Evolutionary conservation across 306 rosid genomes (phyloP), one percentile per base, ranked within the genome.

Genomic region (Cicer arietinum): DNA sequence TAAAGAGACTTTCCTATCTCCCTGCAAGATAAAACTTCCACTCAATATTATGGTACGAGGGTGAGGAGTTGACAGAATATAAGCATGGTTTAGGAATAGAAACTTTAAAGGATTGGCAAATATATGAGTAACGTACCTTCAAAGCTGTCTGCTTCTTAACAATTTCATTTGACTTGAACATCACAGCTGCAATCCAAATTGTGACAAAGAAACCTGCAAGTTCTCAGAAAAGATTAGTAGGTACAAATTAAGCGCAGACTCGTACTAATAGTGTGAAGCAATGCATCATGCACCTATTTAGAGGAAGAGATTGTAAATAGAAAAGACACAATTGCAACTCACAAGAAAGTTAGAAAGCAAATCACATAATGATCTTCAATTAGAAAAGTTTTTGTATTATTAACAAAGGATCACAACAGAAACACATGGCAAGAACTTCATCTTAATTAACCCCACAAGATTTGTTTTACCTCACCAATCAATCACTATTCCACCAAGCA

Each of bases 121-220:
- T 48, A n/a, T 71, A 56, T 51, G 56, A 18, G 63, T 56, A 22
- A 39, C 71, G 71, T 35, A 95, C 99, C 98, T 92, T 95, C 59
- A 95, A 79, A 82, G 98, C 88, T 54, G 98, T 95, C 90, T 95
- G 99, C 85, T 87, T 89, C 85, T 85, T 86, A 39, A 95, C 90
- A 71, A 92, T 82, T 84, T 95, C 98, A 78, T 90, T 95, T 17
- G 99, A 90, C 84, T 93, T 92, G 74, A 81, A 89, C 99, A 95
- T 86, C 81, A 95, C 91, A 85, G 91, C 97, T 22, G 97, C 86
- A 74, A 95, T 82, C 90, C 99, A 92, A 78, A 95, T 88, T 50
- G 92, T 88, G 67, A 90, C 84, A 80, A 95, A 89, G 82, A 92
- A 92, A 75, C 98, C 98, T 90, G 90, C 82, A 90, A 75, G 75